phyloP scores from a whole-genome alignment of 495 filamentous ascomycete species.

The Parathielavia hyrcaniae region DNA sequence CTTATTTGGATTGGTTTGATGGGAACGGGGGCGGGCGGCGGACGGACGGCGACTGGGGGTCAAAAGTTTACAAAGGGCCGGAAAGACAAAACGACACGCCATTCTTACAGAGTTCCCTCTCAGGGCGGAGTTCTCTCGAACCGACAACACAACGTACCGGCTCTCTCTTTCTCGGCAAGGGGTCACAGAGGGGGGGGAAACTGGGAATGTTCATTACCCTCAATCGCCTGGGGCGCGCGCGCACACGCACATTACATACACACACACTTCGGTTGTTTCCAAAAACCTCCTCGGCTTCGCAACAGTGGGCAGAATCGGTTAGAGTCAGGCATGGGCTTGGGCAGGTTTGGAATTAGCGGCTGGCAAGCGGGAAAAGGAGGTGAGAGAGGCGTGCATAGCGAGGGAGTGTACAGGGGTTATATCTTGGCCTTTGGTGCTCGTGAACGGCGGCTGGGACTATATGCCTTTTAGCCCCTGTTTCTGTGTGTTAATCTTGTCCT shows the following conservation, averaged over 20 bases:
- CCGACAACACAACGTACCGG: slow-evolving; percentile 35
- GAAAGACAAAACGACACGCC: slow-evolving; percentile 41
- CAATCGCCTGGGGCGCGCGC: slow-evolving; percentile 3
- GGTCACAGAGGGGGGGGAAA: slow-evolving; percentile 5
- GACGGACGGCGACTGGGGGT: slow-evolving; percentile 21
- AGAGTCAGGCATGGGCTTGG: slow-evolving; percentile 19
- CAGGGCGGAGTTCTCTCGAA: slow-evolving; percentile 35
- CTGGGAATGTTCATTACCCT: slow-evolving; percentile 10
- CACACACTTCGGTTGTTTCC: slow-evolving; percentile 14
- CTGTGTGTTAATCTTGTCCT: slow-evolving; percentile 31
- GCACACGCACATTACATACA: background rate
- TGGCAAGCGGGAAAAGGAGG: slow-evolving; percentile 36
- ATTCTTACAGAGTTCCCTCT: slow-evolving; percentile 29
- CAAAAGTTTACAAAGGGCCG: slow-evolving; percentile 37
- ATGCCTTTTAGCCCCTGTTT: slow-evolving; percentile 38
- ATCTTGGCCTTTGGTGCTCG: slow-evolving; percentile 48
- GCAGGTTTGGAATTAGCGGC: slow-evolving; percentile 22
- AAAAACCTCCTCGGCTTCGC: slow-evolving; percentile 9
- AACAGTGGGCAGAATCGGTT: slow-evolving; percentile 11
- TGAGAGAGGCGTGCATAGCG: slow-evolving; percentile 49
- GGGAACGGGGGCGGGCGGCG: slow-evolving; percentile 17
- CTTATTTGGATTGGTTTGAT: slow-evolving; percentile 21
- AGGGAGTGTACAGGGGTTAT: slow-evolving; percentile 55
- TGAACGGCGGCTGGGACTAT: slow-evolving; percentile 42
- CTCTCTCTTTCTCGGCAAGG: slow-evolving; percentile 23